Conservation (phyloP, 345 rosid genomes). For the Bretschneidera sinensis region DNA sequence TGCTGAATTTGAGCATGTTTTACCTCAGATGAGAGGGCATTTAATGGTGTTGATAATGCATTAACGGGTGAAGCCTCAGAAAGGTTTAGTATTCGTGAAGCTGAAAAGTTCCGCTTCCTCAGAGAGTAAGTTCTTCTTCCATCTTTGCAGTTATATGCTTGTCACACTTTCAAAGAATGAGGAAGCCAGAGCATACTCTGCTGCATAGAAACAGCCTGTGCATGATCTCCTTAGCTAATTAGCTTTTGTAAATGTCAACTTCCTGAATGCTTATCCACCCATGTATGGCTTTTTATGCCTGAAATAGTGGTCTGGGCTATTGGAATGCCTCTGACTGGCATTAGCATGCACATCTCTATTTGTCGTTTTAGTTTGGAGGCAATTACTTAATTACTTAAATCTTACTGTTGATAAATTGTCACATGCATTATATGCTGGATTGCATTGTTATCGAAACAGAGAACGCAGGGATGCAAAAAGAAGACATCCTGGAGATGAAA, state of each 20-base stretch:
- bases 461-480: constrained; percentile 60
- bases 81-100: constrained; percentile 67
- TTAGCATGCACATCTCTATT: not conserved
- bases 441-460: constrained; percentile 33
- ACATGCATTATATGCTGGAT: constrained; percentile 12
- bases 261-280: not conserved
- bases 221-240: too few species aligned
- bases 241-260: not conserved
- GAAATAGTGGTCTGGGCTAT: too few species aligned
- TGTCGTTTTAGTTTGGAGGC: not conserved
- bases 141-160: not conserved
- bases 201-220: not conserved
- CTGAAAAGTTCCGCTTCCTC: constrained; percentile 69
- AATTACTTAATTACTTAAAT: not conserved
- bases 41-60: constrained; percentile 29
- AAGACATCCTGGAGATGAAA: constrained; percentile 65
- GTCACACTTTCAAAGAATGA: not conserved
- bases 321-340: too few species aligned
- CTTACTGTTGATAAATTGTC: not conserved
- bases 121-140: constrained; percentile 56
- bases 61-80: constrained; percentile 51
- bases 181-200: not conserved
- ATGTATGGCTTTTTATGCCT: too few species aligned
- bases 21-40: constrained; percentile 45
- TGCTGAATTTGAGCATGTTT: constrained; percentile 21